Percentiles rank a stretch among this genome's conserved stretches.
Evolutionary conservation across 1,284 basidiomycete genomes (phyloP).

Genomic region (Cryptococcus sp.): DNA sequence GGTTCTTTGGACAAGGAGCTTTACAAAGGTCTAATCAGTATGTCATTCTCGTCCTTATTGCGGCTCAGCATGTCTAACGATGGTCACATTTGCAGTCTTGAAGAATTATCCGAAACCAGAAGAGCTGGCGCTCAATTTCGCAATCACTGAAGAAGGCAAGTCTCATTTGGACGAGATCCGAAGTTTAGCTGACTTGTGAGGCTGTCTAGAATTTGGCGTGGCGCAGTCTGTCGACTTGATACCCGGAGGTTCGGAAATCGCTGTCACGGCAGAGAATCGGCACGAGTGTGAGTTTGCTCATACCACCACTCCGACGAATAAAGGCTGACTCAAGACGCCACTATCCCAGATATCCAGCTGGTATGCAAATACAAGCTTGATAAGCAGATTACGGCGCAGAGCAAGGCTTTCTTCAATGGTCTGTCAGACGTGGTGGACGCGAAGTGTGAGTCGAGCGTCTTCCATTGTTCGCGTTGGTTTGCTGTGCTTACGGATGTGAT

Average conservation of each 20-base stretch:
- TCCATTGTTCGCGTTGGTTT: background rate
- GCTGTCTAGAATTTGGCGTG: conserved; percentile 76
- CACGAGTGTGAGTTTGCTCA: conserved; percentile 61
- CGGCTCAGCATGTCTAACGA: background rate
- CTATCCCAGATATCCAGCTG: conserved; percentile 69
- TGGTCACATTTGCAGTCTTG: conserved; percentile 59
- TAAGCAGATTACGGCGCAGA: conserved; percentile 84
- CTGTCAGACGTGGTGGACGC: conserved; percentile 83
- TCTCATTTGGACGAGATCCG: background rate
- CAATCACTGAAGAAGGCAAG: conserved; percentile 79
- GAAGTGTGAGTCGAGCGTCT: conserved; percentile 59
- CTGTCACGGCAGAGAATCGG: conserved; percentile 87
- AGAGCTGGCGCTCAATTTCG: conserved; percentile 90
- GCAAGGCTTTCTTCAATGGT: conserved; percentile 66
- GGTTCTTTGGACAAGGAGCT: conserved; percentile 88
- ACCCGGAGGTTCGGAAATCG: conserved; percentile 76
- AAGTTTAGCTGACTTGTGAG: background rate
- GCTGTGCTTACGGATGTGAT: background rate
- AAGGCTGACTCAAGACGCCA: background rate
- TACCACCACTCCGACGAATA: background rate
- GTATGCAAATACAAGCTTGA: conserved; percentile 87
- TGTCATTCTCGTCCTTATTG: conserved; percentile 3
- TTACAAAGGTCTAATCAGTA: conserved; percentile 74
- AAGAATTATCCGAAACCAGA: conserved; percentile 90
- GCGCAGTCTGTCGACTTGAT: conserved; percentile 78